Conservation (phyloP, 2,329 filamentous ascomycete species). For the Penicillium sp. region DNA sequence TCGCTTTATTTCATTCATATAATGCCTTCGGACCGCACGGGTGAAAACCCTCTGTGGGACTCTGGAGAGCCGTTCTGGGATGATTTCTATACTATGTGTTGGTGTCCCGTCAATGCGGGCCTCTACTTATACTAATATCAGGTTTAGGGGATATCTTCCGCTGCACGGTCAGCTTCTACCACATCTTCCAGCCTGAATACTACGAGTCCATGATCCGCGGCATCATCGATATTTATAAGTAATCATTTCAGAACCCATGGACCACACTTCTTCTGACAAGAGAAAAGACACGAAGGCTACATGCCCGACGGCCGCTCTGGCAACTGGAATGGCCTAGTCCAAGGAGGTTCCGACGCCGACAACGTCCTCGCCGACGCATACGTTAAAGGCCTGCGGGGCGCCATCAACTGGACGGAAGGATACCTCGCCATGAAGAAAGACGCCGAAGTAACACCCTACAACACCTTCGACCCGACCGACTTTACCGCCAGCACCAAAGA, state of each 20-base stretch:
- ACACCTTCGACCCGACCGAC: slow-evolving; percentile 53
- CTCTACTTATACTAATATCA: not conserved
- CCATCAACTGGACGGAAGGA: slow-evolving; percentile 60
- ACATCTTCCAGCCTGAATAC: slow-evolving; percentile 58
- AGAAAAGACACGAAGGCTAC: slow-evolving; percentile 46
- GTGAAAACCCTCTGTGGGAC: slow-evolving; percentile 63
- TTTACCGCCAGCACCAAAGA: slow-evolving; percentile 60
- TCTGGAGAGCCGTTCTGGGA: slow-evolving; percentile 64
- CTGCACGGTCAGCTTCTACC: slow-evolving; percentile 60
- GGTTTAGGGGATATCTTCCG: slow-evolving; percentile 58
- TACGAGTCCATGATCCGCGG: slow-evolving; percentile 64
- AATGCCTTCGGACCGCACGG: slow-evolving; percentile 64
- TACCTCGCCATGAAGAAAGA: slow-evolving; percentile 62
- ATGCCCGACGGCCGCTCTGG: slow-evolving; percentile 63
- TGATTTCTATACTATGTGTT: slow-evolving; percentile 58
- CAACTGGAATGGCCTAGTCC: slow-evolving; percentile 58
- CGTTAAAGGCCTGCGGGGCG: slow-evolving; percentile 60
- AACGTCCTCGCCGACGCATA: slow-evolving; percentile 69
- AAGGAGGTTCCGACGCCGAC: slow-evolving; percentile 66
- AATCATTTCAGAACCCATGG: slow-evolving; percentile 27
- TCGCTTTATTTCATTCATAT: slow-evolving; percentile 59
- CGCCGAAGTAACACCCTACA: slow-evolving; percentile 58
- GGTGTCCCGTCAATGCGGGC: slow-evolving; percentile 15
- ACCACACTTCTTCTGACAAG: no score
- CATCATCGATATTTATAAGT: slow-evolving; percentile 62